Evolutionary conservation across 495 filamentous ascomycete genomes (phyloP).

Genomic region (Xylaria telfairii): DNA sequence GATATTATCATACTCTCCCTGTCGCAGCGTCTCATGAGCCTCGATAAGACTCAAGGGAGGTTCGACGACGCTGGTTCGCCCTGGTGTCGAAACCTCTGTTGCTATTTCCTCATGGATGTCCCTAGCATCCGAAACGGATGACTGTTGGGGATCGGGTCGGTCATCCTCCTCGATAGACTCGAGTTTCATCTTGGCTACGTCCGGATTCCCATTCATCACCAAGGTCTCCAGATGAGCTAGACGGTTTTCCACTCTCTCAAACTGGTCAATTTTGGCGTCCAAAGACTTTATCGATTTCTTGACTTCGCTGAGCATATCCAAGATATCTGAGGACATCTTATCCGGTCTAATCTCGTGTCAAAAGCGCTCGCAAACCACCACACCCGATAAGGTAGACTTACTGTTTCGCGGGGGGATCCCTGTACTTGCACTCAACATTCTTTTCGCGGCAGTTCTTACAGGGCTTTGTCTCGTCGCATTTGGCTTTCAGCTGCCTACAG

Average conservation of each 20-base stretch:
- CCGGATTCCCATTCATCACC: constrained; percentile 33
- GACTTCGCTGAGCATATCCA: constrained; percentile 48
- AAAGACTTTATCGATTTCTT: constrained; percentile 41
- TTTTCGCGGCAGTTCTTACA: constrained; percentile 64
- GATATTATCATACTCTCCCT: constrained; percentile 48
- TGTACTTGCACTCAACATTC: constrained; percentile 66
- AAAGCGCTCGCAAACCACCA: constrained; percentile 14
- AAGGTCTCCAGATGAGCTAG: constrained; percentile 35
- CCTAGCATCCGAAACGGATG: constrained; percentile 28
- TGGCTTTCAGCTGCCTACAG: constrained; percentile 72
- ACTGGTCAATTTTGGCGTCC: constrained; percentile 26
- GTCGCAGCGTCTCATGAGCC: constrained; percentile 41
- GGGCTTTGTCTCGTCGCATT: constrained; percentile 71
- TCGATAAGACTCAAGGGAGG: constrained; percentile 39
- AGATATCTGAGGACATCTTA: constrained; percentile 57
- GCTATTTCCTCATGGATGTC: constrained; percentile 35
- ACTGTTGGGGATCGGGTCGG: constrained; percentile 27
- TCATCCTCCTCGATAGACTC: constrained; percentile 42
- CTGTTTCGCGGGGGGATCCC: constrained; percentile 72
- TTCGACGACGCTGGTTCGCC: constrained; percentile 35
- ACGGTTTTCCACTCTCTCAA: constrained; percentile 32
- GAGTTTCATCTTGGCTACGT: constrained; percentile 32
- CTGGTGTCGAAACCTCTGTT: constrained; percentile 33
- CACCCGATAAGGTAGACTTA: constrained; percentile 42
- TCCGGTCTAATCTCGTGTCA: constrained; percentile 54